Conservation (phyloP, 345 rosid species). For the Carallia brachiata region DNA sequence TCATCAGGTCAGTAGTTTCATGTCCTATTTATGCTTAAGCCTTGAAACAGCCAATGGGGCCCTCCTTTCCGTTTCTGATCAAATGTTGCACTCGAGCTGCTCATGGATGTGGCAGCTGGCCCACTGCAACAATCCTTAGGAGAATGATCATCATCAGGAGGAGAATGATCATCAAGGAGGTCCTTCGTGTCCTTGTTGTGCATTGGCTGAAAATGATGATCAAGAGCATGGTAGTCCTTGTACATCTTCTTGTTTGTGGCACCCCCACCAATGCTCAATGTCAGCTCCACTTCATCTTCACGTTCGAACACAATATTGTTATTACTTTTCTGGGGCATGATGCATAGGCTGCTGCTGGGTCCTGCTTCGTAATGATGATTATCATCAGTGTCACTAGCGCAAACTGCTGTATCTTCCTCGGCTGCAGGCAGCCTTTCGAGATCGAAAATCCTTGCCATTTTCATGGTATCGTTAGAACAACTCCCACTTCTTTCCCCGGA, state of each 20-base stretch:
- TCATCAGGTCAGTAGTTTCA: conserved; percentile 11
- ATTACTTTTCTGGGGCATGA: not conserved
- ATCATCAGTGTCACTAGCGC: conserved; percentile 20
- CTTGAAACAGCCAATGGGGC: conserved; percentile 74
- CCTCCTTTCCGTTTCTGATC: conserved; percentile 56
- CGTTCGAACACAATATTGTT: conserved; percentile 9
- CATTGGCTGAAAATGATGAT: not conserved
- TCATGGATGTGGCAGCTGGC: conserved; percentile 44
- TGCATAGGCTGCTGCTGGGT: conserved; percentile 21
- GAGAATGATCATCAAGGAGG: conserved; percentile 18
- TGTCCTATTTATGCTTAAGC: conserved; percentile 50
- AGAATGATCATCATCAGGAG: conserved; percentile 25
- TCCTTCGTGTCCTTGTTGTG: not conserved
- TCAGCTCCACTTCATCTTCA: conserved; percentile 60
- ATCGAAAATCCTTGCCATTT: conserved; percentile 34
- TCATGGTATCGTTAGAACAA: conserved; percentile 38
- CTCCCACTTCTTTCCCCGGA: conserved; percentile 55
- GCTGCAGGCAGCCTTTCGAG: conserved; percentile 39
- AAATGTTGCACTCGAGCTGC: conserved; percentile 55
- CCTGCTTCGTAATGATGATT: conserved; percentile 23
- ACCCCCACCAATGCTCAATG: conserved; percentile 73
- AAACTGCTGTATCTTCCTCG: conserved; percentile 32
- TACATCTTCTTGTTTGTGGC: conserved; percentile 23
- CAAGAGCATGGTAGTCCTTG: conserved; percentile 12
- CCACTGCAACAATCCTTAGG: conserved; percentile 38